A percentile compares a stretch with the other conserved stretches of the same genome.
Conservation (phyloP, 148 eudicot species). For the Rhododendron molle region DNA sequence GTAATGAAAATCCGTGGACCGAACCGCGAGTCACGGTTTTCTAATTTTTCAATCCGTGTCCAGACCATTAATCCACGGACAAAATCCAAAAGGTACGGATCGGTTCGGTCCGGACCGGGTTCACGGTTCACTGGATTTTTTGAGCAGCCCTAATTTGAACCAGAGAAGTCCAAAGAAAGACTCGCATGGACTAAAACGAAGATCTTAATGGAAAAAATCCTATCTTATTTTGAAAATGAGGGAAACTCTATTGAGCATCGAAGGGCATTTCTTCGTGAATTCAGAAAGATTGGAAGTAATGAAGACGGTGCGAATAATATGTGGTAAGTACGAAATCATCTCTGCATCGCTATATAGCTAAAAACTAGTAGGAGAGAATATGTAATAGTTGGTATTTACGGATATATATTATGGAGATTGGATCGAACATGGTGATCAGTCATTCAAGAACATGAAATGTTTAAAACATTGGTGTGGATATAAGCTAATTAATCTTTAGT, state of each 20-base stretch:
- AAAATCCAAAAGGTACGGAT: too few relatives aligned
- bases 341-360: too few relatives aligned
- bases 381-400: too few relatives aligned
- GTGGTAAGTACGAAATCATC: neutral
- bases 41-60: too few relatives aligned
- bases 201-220: neutral
- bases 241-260: neutral
- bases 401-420: neutral
- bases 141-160: too few relatives aligned
- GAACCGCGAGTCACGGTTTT: too few relatives aligned
- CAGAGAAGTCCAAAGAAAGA: neutral
- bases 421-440: neutral
- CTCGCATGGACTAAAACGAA: neutral
- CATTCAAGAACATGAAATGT: neutral
- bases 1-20: too few relatives aligned
- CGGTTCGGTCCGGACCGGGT: too few relatives aligned
- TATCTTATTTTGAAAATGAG: neutral
- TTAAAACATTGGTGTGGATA: neutral
- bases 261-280: neutral
- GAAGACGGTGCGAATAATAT: neutral
- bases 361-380: too few relatives aligned
- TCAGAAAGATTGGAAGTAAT: neutral
- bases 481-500: neutral
- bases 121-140: too few relatives aligned
- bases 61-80: too few relatives aligned